Evolutionary conservation across 768 basidiomycete species (phyloP).

Genomic region (Trametes meyenii): DNA sequence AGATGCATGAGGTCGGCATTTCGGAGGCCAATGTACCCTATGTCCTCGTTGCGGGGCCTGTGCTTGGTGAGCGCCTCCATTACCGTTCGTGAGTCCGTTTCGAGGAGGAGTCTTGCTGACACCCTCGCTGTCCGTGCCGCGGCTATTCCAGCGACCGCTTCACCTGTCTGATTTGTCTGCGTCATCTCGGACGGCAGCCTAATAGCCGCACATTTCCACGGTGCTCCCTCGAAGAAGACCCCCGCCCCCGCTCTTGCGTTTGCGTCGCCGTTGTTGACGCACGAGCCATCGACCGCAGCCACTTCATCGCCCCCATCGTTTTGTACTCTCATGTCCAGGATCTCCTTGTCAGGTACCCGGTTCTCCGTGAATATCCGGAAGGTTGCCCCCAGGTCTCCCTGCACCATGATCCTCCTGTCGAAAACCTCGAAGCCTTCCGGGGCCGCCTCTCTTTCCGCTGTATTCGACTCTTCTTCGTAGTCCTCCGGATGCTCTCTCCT

Average conservation of each 20-base stretch:
- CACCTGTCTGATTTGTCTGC: constrained; percentile 7
- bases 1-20: constrained; percentile 18
- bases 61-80: constrained; percentile 21
- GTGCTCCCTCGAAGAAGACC: not conserved
- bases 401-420: not conserved
- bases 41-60: constrained; percentile 35
- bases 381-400: not conserved
- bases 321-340: not conserved
- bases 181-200: not conserved
- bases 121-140: not conserved
- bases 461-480: not conserved
- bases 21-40: constrained; percentile 26
- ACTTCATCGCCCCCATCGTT: no score
- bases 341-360: no score
- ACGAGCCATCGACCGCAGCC: constrained; percentile 1
- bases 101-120: not conserved
- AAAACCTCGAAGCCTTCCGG: no score
- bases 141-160: not conserved
- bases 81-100: constrained; percentile 26
- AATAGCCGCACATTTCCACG: not conserved
- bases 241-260: constrained; percentile 3
- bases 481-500: constrained; percentile 1
- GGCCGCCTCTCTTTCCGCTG: not conserved
- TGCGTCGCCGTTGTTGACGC: not conserved
- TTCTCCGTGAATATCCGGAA: constrained; percentile 3